Evolutionary conservation across 2,329 filamentous ascomycete genomes (phyloP).

Genomic region (Sporothrix globosa): DNA sequence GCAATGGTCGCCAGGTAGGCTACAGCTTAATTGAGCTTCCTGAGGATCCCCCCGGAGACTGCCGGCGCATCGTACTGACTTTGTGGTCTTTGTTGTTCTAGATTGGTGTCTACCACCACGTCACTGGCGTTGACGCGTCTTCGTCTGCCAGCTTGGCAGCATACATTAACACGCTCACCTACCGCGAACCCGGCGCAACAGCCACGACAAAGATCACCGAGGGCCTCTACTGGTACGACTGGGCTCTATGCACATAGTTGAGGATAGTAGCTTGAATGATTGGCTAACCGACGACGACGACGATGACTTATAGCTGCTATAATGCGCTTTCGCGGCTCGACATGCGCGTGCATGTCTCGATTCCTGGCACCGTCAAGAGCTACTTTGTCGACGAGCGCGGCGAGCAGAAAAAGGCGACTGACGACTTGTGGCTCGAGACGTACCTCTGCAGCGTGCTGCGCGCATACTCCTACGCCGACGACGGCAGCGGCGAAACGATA

Average conservation of each 20-base stretch:
- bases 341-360: constrained; percentile 98
- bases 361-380: constrained; percentile 93
- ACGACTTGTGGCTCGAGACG: constrained; percentile 95
- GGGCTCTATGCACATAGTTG: background rate
- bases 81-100: constrained; percentile 45
- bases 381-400: constrained; percentile 97
- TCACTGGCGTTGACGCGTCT: constrained; percentile 94
- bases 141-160: constrained; percentile 95
- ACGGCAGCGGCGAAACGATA: constrained; percentile 91
- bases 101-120: constrained; percentile 96
- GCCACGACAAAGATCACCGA: constrained; percentile 83
- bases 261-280: background rate
- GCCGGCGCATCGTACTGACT: constrained; percentile 11
- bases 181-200: constrained; percentile 79
- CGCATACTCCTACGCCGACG: constrained; percentile 95
- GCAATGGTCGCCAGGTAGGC: constrained; percentile 58
- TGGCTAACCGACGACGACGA: background rate
- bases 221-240: constrained; percentile 80
- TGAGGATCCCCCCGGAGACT: background rate
- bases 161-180: constrained; percentile 97
- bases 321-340: constrained; percentile 98
- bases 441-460: constrained; percentile 93
- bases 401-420: constrained; percentile 89
- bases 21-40: background rate
- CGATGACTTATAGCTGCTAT: constrained; percentile 67